phyloP scores from a whole-genome alignment of 1,284 basidiomycete species.

The Baeospora myosura region DNA sequence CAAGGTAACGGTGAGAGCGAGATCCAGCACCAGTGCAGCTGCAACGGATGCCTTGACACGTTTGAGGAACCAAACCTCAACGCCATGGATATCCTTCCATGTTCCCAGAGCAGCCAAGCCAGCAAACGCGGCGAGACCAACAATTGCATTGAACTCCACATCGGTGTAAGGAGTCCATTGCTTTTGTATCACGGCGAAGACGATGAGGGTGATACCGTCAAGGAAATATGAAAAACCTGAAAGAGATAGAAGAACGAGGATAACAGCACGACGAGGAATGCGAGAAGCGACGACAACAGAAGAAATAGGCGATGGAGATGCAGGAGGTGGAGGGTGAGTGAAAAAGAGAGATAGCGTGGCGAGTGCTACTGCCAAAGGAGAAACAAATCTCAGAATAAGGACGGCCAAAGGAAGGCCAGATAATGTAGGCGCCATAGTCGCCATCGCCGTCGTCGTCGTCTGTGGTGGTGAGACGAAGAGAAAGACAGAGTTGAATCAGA shows the following conservation, averaged over 20 bases:
- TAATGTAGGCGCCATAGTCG: conserved; percentile 23
- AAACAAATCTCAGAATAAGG: conserved; percentile 52
- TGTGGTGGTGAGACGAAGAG: conserved; percentile 16
- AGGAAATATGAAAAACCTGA: conserved; percentile 80
- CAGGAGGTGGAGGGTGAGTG: conserved; percentile 37
- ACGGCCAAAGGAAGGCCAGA: conserved; percentile 32
- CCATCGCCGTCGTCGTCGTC: conserved; percentile 21
- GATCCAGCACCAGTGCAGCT: conserved; percentile 49
- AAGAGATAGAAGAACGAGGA: conserved; percentile 62
- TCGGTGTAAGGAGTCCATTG: conserved; percentile 59
- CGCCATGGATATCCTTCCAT: conserved; percentile 68
- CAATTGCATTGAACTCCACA: conserved; percentile 58
- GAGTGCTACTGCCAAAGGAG: conserved; percentile 56
- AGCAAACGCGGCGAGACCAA: conserved; percentile 61
- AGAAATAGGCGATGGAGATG: conserved; percentile 58
- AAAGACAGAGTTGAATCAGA: too few relatives aligned
- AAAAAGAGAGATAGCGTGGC: conserved; percentile 53
- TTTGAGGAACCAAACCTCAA: conserved; percentile 60
- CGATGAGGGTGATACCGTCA: conserved; percentile 67
- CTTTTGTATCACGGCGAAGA: conserved; percentile 55
- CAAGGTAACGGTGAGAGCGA: conserved; percentile 49
- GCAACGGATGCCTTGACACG: conserved; percentile 49
- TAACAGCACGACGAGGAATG: conserved; percentile 64
- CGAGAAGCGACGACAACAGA: conserved; percentile 65
- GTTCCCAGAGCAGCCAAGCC: conserved; percentile 64